Percentiles rank a stretch among this genome's conserved stretches.
phyloP scores from a whole-genome alignment of 805 yeast species.

The Komagataella phaffii region DNA sequence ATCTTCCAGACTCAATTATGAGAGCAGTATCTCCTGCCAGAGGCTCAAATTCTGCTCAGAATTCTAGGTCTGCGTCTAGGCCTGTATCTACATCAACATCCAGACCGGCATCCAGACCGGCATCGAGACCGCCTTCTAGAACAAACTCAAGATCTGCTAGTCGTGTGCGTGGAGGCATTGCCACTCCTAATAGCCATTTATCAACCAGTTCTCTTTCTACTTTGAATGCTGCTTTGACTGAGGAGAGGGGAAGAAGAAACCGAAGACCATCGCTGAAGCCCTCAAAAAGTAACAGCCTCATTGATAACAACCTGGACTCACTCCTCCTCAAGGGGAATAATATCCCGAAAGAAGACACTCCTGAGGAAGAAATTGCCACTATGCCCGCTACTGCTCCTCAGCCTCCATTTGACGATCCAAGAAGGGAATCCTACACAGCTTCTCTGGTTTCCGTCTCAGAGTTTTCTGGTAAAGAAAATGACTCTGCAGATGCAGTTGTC shows the following conservation, averaged over 20 bases:
- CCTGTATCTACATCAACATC: background rate
- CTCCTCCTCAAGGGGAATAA: background rate
- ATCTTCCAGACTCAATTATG: conserved; percentile 19
- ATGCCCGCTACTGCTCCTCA: background rate
- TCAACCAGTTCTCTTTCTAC: background rate
- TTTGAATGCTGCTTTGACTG: background rate
- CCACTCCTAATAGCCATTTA: background rate
- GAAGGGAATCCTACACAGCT: background rate
- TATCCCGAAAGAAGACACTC: background rate
- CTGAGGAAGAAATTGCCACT: background rate
- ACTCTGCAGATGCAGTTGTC: background rate
- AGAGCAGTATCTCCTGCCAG: conserved; percentile 14
- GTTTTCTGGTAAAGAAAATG: background rate
- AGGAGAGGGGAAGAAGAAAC: background rate
- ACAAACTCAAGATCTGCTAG: background rate
- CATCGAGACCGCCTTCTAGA: background rate
- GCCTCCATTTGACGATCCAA: background rate
- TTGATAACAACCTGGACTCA: background rate
- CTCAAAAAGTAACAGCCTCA: background rate
- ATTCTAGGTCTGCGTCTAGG: background rate
- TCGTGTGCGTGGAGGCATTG: background rate
- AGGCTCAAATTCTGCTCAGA: conserved; percentile 1
- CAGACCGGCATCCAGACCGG: background rate
- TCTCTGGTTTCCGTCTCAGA: background rate
- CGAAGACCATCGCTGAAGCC: background rate